phyloP scores from a whole-genome alignment of 2,329 filamentous ascomycete genomes.

The Paraphaeosphaeria minitans region DNA sequence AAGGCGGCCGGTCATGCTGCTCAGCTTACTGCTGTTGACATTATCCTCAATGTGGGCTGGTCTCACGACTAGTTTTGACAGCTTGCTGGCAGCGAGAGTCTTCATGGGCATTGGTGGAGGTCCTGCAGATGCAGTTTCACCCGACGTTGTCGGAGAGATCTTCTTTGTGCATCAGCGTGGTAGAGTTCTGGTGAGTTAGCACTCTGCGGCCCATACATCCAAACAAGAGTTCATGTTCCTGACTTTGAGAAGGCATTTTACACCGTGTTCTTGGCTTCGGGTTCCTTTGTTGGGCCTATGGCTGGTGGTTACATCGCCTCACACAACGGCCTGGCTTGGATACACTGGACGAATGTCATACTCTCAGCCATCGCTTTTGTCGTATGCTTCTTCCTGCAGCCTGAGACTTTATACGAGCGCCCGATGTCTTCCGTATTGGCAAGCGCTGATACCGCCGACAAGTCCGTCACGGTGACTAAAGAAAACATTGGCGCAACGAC shows the following conservation, averaged over 20 bases:
- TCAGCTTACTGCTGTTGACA: constrained; percentile 41
- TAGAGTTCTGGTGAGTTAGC: constrained; percentile 43
- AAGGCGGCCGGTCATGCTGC: constrained; percentile 45
- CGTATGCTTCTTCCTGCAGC: constrained; percentile 44
- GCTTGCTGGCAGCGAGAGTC: constrained; percentile 45
- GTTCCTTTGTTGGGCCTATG: constrained; percentile 47
- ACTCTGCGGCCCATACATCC: not conserved
- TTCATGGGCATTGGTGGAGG: constrained; percentile 47
- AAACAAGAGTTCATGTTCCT: not conserved
- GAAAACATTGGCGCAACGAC: constrained; percentile 16
- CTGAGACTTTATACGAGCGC: constrained; percentile 50
- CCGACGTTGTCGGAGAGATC: constrained; percentile 49
- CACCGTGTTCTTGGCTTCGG: constrained; percentile 47
- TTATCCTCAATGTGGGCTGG: constrained; percentile 50
- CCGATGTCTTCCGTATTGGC: constrained; percentile 7
- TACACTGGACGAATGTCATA: constrained; percentile 51
- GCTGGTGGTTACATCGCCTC: constrained; percentile 50
- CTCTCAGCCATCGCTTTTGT: constrained; percentile 40
- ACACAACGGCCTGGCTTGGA: constrained; percentile 41
- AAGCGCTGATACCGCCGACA: constrained; percentile 17
- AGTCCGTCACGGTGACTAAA: constrained; percentile 24
- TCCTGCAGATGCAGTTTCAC: constrained; percentile 48
- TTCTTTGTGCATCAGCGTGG: constrained; percentile 52
- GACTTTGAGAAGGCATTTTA: constrained; percentile 43
- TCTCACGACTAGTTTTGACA: constrained; percentile 42